Evolutionary conservation across 2,329 filamentous ascomycete genomes (phyloP), one percentile per base, ranked within the genome.

Genomic region (Eutypa lata): DNA sequence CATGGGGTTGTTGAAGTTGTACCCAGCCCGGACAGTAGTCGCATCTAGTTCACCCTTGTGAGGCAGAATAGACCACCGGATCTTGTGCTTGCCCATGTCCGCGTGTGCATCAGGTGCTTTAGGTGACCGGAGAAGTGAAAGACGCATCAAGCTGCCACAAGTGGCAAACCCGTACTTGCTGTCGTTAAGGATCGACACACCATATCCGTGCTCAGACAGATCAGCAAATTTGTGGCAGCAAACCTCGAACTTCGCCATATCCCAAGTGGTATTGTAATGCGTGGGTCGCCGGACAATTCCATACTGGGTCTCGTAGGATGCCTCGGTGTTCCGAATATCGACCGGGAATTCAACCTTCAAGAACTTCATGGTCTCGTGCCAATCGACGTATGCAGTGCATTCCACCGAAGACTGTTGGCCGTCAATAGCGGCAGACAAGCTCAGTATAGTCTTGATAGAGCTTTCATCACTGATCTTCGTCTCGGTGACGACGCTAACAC

Each of bases 331-430:
- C 61, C 86, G 83, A 57, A 97, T 81, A 64, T 95, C 88, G 57
- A 97, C 92, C 0, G 94, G 93, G 73, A 99, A 99, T 70, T 99
- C 94, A 48, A 97, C 93, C 78, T 99, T 99, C 66, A 99, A 82
- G 79, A 97, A 97, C 68, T 94, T 96, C 88, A 94, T 97, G 13
- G 85, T 91, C 71, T 99, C 94, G 61, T 88, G 89, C 94, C 94
- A 99, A 67, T 97, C 90, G n/a, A 97, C 90, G 61, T 95, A 90
- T 48, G 87, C 88, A 40, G 84, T 81, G 57, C 93, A 86, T 59
- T 95, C 89, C 16, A 97, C 81, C 58, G 84, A 86, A 0, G 87
- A 88, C 31, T 83, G 81, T 33, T 84, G 76, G 38, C 83, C 82
- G 48, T 84, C 77, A 19, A 89, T 73, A 14, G 84, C 81, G 1